These are phyloP conservation scores for Neurospora sp. DNA, from an alignment of 495 filamentous ascomycete species.

Conservation along the genomic window DNA sequence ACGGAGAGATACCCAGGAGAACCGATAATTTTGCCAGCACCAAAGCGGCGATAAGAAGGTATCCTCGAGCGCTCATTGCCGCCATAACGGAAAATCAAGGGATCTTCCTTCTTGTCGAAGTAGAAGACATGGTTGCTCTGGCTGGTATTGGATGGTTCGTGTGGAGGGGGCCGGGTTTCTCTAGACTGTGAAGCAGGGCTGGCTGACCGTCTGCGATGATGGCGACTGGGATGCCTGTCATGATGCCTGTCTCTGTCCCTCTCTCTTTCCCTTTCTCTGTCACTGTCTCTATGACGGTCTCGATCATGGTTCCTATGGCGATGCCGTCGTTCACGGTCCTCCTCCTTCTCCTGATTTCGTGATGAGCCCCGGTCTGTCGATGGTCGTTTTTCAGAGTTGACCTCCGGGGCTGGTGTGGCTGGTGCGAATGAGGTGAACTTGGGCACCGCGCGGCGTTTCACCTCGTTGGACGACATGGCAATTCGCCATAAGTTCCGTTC, in stretches of 20 bases:
- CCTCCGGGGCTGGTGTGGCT: constrained; percentile 3
- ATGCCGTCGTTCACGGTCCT: background rate
- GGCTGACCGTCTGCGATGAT: background rate
- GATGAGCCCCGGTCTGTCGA: background rate
- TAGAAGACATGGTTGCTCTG: constrained; percentile 19
- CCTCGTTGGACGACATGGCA: constrained; percentile 22
- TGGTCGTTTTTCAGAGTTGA: background rate
- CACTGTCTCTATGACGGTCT: background rate
- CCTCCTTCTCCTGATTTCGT: background rate
- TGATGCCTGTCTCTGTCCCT: background rate
- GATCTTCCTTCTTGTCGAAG: constrained; percentile 34
- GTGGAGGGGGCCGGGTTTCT: background rate
- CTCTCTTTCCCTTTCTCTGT: background rate
- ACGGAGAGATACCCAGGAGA: constrained; percentile 25
- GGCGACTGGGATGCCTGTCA: background rate
- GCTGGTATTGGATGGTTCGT: background rate
- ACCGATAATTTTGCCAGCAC: constrained; percentile 31
- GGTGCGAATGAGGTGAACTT: constrained; percentile 63
- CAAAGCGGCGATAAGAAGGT: constrained; percentile 32
- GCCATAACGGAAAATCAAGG: constrained; percentile 34
- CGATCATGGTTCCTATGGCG: background rate
- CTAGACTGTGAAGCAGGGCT: background rate
- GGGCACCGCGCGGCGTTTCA: constrained; percentile 37
- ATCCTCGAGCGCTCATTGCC: constrained; percentile 29
- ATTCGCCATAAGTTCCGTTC: background rate